Conservation (phyloP, 306 rosid genomes). For the Corylus avellana region DNA sequence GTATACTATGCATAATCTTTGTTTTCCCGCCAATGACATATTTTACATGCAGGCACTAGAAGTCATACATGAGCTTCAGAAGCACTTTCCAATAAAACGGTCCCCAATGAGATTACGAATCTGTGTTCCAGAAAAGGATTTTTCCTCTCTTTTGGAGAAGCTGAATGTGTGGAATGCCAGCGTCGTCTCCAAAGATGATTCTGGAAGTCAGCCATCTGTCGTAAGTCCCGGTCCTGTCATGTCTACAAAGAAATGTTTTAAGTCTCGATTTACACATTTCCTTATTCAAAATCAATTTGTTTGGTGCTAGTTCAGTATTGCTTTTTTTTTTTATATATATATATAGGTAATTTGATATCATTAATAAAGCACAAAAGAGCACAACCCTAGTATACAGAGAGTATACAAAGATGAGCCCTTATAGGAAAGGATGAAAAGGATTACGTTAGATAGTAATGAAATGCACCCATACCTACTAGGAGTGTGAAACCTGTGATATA, state of each 20-base stretch:
- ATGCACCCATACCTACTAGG: neutral
- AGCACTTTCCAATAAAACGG: conserved; percentile 88
- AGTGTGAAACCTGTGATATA: neutral
- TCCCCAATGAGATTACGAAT: conserved; percentile 78
- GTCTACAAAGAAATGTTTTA: conserved; percentile 5
- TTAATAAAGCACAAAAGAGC: too few species aligned
- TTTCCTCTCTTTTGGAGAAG: conserved; percentile 60
- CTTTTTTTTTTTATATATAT: too few species aligned
- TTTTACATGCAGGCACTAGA: conserved; percentile 73
- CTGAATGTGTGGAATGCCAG: conserved; percentile 69
- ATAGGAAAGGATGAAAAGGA: neutral
- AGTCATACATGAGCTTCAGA: conserved; percentile 94
- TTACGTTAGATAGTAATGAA: neutral
- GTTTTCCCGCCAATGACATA: conserved; percentile 3
- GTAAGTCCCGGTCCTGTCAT: conserved; percentile 44
- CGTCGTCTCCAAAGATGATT: conserved; percentile 60
- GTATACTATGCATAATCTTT: neutral
- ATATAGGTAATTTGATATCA: too few species aligned
- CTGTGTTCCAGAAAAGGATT: conserved; percentile 52
- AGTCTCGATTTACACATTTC: neutral
- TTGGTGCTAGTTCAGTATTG: conserved; percentile 2
- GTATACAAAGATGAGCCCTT: too few species aligned
- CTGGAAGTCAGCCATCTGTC: conserved; percentile 61
- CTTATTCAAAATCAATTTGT: neutral
- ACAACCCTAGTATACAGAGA: too few species aligned